Conservation (phyloP, 1,284 basidiomycete species). For the Fomitiporia mediterranea region DNA sequence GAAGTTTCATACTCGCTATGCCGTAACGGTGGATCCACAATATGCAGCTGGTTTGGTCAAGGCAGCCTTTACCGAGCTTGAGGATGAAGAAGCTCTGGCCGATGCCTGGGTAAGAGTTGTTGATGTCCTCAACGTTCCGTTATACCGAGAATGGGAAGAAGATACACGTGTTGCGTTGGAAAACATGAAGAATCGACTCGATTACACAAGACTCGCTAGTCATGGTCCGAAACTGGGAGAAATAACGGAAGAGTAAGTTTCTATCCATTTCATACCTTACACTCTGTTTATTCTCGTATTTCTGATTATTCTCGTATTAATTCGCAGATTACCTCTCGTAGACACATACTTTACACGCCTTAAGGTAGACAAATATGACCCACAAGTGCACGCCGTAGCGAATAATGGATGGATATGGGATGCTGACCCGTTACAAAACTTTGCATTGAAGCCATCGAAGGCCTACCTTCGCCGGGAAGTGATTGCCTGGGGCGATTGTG, state of each 20-base stretch:
- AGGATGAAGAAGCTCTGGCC: conserved; percentile 50
- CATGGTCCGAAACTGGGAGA: conserved; percentile 83
- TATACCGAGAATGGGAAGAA: conserved; percentile 82
- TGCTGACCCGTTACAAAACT: conserved; percentile 92
- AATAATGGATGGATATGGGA: conserved; percentile 99
- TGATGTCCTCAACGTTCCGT: conserved; percentile 82
- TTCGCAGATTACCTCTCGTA: conserved; percentile 68
- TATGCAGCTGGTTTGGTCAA: conserved; percentile 67
- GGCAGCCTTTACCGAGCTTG: conserved; percentile 58
- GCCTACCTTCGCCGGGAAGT: conserved; percentile 94
- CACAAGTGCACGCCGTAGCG: conserved; percentile 74
- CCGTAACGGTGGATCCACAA: conserved; percentile 55
- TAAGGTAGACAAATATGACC: conserved; percentile 55
- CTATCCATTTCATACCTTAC: conserved; percentile 11
- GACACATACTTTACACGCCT: conserved; percentile 90
- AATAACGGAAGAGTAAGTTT: conserved; percentile 66
- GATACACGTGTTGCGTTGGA: conserved; percentile 75
- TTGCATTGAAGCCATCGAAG: conserved; percentile 93
- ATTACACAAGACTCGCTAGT: conserved; percentile 76
- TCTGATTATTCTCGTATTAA: neutral
- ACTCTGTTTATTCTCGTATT: too few relatives aligned
- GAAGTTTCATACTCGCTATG: conserved; percentile 63
- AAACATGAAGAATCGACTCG: conserved; percentile 70
- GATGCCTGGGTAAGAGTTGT: conserved; percentile 74
- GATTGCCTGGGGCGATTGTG: conserved; percentile 97